Conservation (phyloP, 768 basidiomycete species). For the Suillus hirtellus region DNA sequence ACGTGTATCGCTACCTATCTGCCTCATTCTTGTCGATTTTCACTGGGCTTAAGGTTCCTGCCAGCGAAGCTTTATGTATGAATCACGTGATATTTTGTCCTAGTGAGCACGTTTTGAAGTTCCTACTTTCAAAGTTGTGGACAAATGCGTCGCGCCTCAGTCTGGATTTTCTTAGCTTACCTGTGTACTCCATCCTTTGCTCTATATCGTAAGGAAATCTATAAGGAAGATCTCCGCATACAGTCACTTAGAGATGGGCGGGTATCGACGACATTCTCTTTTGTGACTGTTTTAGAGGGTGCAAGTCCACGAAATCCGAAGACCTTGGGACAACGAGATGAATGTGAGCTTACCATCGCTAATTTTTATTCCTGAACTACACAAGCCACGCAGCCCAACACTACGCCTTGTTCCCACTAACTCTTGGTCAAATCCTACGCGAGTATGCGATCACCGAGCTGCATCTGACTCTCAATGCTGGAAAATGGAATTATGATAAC, state of each 20-base stretch:
- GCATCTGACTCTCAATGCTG: constrained; percentile 87
- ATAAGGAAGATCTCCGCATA: constrained; percentile 52
- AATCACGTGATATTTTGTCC: not conserved
- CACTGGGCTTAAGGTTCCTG: no score
- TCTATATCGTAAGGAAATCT: constrained; percentile 30
- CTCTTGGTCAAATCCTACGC: constrained; percentile 83
- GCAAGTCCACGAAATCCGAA: constrained; percentile 57
- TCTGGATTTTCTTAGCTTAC: constrained; percentile 1
- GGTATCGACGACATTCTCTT: constrained; percentile 78
- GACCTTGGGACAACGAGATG: constrained; percentile 46
- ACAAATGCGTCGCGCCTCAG: not conserved
- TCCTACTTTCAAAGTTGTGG: not conserved
- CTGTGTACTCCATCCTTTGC: not conserved
- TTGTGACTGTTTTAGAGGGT: constrained; percentile 62
- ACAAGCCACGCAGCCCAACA: constrained; percentile 62
- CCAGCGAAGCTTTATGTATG: no score
- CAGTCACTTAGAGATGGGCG: constrained; percentile 79
- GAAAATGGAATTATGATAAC: constrained; percentile 84
- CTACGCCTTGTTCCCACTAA: constrained; percentile 83
- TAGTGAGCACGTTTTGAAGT: not conserved
- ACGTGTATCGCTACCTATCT: no score
- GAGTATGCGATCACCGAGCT: constrained; percentile 86
- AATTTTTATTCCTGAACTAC: constrained; percentile 2
- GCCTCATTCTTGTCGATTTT: no score
- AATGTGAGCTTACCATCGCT: constrained; percentile 39